Percentiles rank a stretch among this genome's conserved stretches.
Conservation (phyloP, 164 flowering plant species). For the Vitis rupestris region DNA sequence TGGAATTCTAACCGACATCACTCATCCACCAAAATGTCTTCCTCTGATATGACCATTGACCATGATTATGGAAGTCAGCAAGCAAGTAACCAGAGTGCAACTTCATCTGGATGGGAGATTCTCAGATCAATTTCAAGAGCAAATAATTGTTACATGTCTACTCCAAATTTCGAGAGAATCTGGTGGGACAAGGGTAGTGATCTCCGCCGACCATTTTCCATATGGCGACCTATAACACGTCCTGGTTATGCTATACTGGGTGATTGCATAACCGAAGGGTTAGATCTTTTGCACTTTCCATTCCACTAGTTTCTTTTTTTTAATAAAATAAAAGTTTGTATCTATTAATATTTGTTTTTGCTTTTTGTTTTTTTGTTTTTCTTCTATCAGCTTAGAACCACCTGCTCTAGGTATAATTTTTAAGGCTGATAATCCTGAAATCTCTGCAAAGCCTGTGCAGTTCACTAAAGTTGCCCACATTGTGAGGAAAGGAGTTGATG, state of each 20-base stretch:
- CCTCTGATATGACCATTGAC: conserved; percentile 27
- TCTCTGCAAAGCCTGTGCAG: conserved; percentile 85
- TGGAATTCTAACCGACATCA: conserved; percentile 45
- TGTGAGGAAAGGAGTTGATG: conserved; percentile 70
- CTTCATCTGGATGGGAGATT: conserved; percentile 82
- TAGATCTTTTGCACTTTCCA: conserved; percentile 21
- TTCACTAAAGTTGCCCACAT: conserved; percentile 87
- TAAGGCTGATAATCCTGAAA: conserved; percentile 62
- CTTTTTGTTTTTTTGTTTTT: conserved; percentile 4
- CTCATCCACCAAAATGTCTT: conserved; percentile 29
- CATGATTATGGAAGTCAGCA: conserved; percentile 28
- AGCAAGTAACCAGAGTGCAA: conserved; percentile 31
- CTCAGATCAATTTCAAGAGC: conserved; percentile 73
- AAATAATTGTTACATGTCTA: conserved; percentile 60
- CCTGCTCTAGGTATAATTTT: conserved; percentile 89
- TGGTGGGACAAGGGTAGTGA: conserved; percentile 99
- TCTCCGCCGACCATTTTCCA: conserved; percentile 76
- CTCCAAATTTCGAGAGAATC: conserved; percentile 92
- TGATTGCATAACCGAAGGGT: conserved; percentile 98
- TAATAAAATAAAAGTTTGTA: neutral
- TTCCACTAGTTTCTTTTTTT: neutral
- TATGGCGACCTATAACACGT: conserved; percentile 91
- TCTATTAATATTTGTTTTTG: neutral
- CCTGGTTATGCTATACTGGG: conserved; percentile 84
- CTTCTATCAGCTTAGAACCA: conserved; percentile 77